These are phyloP conservation scores for Yamadazyma atmosphaerica DNA, from an alignment of 1,139 yeast genomes.

Conservation along the genomic window DNA sequence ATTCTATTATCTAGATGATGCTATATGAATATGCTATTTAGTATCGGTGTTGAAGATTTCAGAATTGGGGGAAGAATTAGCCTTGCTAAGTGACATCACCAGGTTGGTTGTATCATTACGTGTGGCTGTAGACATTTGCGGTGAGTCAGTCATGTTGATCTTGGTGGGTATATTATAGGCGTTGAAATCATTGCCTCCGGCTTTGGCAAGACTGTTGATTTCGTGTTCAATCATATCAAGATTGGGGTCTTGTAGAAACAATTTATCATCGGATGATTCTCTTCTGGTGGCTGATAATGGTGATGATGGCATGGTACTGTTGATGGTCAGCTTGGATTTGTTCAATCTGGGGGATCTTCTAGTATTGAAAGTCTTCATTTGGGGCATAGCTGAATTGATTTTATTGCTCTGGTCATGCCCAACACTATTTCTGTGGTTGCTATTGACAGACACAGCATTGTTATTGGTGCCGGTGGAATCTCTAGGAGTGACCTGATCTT, in stretches of 20 bases:
- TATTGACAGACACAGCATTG: too few relatives aligned
- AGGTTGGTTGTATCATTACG: slow-evolving; percentile 39
- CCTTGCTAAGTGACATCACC: slow-evolving; percentile 28
- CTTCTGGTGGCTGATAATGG: slow-evolving; percentile 21
- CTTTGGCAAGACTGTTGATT: slow-evolving; percentile 18
- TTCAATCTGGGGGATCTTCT: slow-evolving; percentile 25
- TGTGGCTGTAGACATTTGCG: slow-evolving; percentile 34
- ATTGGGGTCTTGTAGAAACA: slow-evolving; percentile 19
- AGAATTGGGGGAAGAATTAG: slow-evolving; percentile 15
- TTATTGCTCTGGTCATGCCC: slow-evolving; percentile 20
- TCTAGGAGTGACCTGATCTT: slow-evolving; percentile 39
- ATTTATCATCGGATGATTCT: slow-evolving; percentile 11
- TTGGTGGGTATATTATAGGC: slow-evolving; percentile 3
- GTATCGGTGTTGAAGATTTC: slow-evolving; percentile 10
- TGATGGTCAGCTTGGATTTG: slow-evolving; percentile 22
- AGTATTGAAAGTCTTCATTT: slow-evolving; percentile 29
- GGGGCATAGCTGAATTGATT: slow-evolving; percentile 27
- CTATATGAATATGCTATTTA: slow-evolving; percentile 1
- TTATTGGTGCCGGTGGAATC: slow-evolving; percentile 21
- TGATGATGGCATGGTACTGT: slow-evolving; percentile 46
- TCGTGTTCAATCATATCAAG: slow-evolving; percentile 22
- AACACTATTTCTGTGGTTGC: too few relatives aligned
- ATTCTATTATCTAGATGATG: slow-evolving; percentile 1
- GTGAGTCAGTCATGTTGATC: too few relatives aligned
- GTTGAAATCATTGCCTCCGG: not conserved